These are phyloP conservation scores for Hypholoma sublateritium DNA, from an alignment of 768 basidiomycete species.

Conservation along the genomic window DNA sequence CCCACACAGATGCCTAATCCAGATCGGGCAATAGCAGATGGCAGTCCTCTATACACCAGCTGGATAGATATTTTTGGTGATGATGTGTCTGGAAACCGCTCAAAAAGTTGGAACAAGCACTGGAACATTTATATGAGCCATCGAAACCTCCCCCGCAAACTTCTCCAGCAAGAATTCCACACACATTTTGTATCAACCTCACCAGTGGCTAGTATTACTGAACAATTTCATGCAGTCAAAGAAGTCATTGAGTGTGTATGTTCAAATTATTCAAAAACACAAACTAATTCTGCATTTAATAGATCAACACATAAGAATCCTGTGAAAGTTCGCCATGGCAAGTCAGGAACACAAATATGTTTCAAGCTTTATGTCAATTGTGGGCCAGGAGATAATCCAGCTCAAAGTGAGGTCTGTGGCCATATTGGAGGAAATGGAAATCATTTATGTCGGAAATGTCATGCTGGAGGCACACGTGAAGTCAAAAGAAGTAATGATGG, in stretches of 20 bases:
- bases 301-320: constrained; percentile 6
- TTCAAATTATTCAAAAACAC: background rate
- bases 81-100: constrained; percentile 13
- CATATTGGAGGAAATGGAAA: constrained; percentile 44
- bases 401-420: constrained; percentile 33
- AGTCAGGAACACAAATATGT: constrained; percentile 17
- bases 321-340: constrained; percentile 19
- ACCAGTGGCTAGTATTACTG: constrained; percentile 26
- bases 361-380: constrained; percentile 28
- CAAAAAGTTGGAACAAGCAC: constrained; percentile 34
- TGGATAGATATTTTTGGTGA: constrained; percentile 6
- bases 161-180: constrained; percentile 32
- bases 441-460: constrained; percentile 37
- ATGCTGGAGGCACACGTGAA: constrained; percentile 32
- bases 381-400: constrained; percentile 36
- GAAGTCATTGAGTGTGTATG: constrained; percentile 17
- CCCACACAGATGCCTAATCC: constrained; percentile 14
- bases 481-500: constrained; percentile 31
- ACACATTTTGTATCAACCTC: constrained; percentile 19
- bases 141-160: constrained; percentile 22
- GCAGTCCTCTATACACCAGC: constrained; percentile 3
- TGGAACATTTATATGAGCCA: constrained; percentile 28
- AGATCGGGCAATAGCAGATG: constrained; percentile 8
- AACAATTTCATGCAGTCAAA: constrained; percentile 27
- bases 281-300: background rate